Percentiles rank a stretch among this genome's conserved stretches.
phyloP scores from a whole-genome alignment of 2,329 filamentous ascomycete species.

The Celoporthe dispersa region DNA sequence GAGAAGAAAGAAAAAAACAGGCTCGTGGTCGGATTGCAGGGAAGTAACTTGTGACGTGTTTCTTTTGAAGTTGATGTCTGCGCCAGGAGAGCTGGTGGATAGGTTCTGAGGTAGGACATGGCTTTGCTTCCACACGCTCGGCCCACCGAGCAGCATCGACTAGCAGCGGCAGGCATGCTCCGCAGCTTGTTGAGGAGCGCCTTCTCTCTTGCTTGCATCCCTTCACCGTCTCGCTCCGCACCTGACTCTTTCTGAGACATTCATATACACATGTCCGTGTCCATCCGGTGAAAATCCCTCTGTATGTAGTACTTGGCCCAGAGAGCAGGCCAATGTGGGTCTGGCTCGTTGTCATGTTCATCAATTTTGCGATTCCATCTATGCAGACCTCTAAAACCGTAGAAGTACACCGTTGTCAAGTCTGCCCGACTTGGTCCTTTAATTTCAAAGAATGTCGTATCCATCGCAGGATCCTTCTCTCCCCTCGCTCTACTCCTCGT shows the following conservation, averaged over 20 bases:
- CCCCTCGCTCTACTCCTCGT: conserved; percentile 50
- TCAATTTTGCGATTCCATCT: conserved; percentile 22
- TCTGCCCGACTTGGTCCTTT: neutral
- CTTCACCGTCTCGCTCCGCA: neutral
- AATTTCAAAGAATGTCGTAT: neutral
- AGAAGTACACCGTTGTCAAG: conserved; percentile 24
- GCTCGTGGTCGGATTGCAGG: neutral
- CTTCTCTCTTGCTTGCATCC: neutral
- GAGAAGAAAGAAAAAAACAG: neutral
- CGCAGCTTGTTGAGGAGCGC: neutral
- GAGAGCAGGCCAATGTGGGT: neutral
- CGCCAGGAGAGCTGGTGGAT: neutral
- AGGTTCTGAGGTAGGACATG: neutral
- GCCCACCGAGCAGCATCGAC: neutral
- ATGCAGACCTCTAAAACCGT: conserved; percentile 28
- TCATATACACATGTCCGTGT: neutral
- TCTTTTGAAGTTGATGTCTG: neutral
- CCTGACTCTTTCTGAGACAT: neutral
- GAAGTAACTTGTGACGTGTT: neutral
- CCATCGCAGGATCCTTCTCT: neutral
- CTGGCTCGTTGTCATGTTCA: conserved; percentile 10
- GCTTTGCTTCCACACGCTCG: neutral
- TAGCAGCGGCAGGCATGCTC: neutral
- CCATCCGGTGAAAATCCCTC: neutral
- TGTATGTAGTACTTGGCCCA: too few relatives aligned